phyloP scores from a whole-genome alignment of 768 basidiomycete species.

The Mycena indigotica region DNA sequence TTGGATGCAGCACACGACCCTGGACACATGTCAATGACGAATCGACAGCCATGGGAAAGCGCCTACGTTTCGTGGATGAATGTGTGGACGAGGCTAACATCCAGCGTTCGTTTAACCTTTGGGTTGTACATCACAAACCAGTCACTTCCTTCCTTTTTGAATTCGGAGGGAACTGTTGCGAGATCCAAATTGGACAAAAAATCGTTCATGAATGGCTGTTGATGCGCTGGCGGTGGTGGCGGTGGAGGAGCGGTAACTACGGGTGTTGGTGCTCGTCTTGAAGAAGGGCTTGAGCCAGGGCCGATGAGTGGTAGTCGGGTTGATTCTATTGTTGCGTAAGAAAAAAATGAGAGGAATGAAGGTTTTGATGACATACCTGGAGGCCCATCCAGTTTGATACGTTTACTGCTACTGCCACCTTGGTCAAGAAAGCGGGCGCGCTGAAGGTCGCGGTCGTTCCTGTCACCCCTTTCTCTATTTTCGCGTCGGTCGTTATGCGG shows the following conservation, averaged over 20 bases:
- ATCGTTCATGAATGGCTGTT: conserved; percentile 18
- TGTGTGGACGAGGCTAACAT: conserved; percentile 81
- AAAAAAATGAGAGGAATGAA: not conserved
- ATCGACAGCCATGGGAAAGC: conserved; percentile 1
- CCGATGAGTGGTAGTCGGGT: conserved; percentile 23
- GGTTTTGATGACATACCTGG: conserved; percentile 1
- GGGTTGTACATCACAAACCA: conserved; percentile 92
- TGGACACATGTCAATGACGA: conserved; percentile 18
- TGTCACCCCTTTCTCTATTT: conserved; percentile 6
- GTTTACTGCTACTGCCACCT: conserved; percentile 8
- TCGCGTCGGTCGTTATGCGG: conserved; percentile 14
- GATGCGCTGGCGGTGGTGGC: conserved; percentile 13
- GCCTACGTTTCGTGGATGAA: conserved; percentile 86
- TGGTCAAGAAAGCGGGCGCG: conserved; percentile 20
- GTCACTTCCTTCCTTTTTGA: conserved; percentile 76
- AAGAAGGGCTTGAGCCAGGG: conserved; percentile 21
- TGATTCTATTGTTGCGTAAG: conserved; percentile 9
- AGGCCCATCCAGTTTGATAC: conserved; percentile 16
- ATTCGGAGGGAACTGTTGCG: conserved; percentile 48
- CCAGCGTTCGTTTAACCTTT: conserved; percentile 73
- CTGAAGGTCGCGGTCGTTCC: conserved; percentile 9
- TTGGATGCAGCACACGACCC: conserved; percentile 82
- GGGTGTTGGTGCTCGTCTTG: conserved; percentile 12
- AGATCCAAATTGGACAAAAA: conserved; percentile 41
- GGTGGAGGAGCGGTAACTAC: conserved; percentile 7